phyloP scores from a whole-genome alignment of 257 asterid species.

The Thymus mandschuricus region DNA sequence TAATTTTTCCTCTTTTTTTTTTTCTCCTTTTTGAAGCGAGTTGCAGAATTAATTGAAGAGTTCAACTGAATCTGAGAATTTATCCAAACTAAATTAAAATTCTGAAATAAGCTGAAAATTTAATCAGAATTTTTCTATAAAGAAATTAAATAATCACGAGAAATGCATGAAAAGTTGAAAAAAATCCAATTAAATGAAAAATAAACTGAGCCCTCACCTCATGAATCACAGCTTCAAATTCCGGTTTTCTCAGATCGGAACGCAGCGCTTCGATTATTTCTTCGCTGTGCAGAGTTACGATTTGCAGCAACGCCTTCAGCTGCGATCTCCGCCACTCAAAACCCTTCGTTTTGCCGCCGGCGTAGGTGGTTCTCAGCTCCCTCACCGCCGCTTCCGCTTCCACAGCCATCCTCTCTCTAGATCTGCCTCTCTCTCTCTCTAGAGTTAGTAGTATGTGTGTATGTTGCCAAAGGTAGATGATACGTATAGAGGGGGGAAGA shows the following conservation, averaged over 20 bases:
- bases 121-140: no score
- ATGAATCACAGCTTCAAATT: constrained; percentile 65
- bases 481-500: background rate
- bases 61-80: no score
- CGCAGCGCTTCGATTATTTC: constrained; percentile 67
- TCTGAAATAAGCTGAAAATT: no score
- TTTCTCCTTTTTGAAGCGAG: no score
- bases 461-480: background rate
- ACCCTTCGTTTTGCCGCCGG: constrained; percentile 62
- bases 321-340: constrained; percentile 84
- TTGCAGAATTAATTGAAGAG: no score
- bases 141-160: background rate
- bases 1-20: no score
- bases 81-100: no score
- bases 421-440: background rate
- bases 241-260: constrained; percentile 84
- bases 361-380: constrained; percentile 65
- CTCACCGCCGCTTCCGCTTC: constrained; percentile 48
- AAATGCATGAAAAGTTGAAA: background rate
- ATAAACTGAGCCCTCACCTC: constrained; percentile 50
- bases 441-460: background rate
- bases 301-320: constrained; percentile 58
- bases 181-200: background rate
- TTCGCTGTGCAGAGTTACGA: constrained; percentile 49
- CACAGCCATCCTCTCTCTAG: background rate